Evolutionary conservation across 1,139 yeast species (phyloP), one percentile per base, ranked within the genome.

Genomic region (Williopsis jadinii): DNA sequence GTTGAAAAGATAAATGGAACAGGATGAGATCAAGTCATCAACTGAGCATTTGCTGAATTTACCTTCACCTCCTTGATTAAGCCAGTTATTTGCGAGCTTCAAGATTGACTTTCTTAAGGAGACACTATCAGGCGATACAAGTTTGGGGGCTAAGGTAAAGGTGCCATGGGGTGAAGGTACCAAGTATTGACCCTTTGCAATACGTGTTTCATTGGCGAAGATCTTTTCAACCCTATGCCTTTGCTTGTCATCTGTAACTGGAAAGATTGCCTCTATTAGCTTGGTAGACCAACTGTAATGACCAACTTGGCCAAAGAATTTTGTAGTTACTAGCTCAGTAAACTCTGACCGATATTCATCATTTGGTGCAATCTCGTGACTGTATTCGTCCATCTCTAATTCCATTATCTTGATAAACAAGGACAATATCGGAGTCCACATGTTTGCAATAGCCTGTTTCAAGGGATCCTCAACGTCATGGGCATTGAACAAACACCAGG

Each of bases 231-330:
- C 19, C 14, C 29, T 33, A 3, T 41, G 47, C 10, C 32, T 24
- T 2, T 34, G 26, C 19, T 34, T 34, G 5, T 38, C 31, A 9
- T 38, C 29, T 4, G 38, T 10, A 0, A 34, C 24, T 1, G 47
- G 46, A 11, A 54, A 34, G 0, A 52, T 27, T 2, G 36, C 31
- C 11, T 52, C 55, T 2, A 51, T 38, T 5, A 59, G 42, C 9
- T 50, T 43, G 2, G 38, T 42, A 0, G 52, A 50, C 63, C 65
- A 61, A 13, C 40, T 39, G 37, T 55, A 53, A 30, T 49, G 55
- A 2, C 64, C 67, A 11, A 60, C 57, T 15, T 36, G 40, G 1
- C 5, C 9, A 15, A 52, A 31, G 14, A 54, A 45, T 5, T 14
- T 36, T 13, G 38, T 34, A 8, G 36, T 46, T 5, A 41, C 13